Evolutionary conservation across 2,329 filamentous ascomycete genomes (phyloP).

Genomic region (Colletotrichum chlorophyti): DNA sequence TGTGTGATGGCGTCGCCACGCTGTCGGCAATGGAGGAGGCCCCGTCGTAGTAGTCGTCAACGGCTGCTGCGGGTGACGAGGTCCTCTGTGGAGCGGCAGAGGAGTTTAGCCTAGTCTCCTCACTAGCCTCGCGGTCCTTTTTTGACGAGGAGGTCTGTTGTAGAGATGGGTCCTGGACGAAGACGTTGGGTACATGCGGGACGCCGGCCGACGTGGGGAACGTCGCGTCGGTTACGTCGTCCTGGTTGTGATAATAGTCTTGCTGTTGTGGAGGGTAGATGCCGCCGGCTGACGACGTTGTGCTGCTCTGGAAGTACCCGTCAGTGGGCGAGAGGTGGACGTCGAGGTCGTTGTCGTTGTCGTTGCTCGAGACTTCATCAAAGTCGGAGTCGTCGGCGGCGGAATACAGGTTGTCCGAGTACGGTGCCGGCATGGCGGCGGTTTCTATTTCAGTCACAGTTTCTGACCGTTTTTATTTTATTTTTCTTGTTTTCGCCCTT

Average conservation of each 20-base stretch:
- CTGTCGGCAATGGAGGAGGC: constrained; percentile 20
- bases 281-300: constrained; percentile 39
- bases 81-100: constrained; percentile 14
- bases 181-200: constrained; percentile 54
- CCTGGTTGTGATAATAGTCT: not conserved
- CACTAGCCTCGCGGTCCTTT: constrained; percentile 53
- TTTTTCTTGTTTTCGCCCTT: not conserved
- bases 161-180: constrained; percentile 55
- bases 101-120: constrained; percentile 45
- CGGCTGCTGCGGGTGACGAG: not conserved
- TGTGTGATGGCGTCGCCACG: constrained; percentile 22
- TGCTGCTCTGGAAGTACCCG: constrained; percentile 52
- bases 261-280: constrained; percentile 32
- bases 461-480: constrained; percentile 24
- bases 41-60: constrained; percentile 9
- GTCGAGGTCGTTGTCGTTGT: constrained; percentile 36
- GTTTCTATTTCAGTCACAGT: constrained; percentile 27
- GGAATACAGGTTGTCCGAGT: constrained; percentile 43
- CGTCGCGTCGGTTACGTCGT: constrained; percentile 32
- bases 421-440: constrained; percentile 51
- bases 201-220: constrained; percentile 41
- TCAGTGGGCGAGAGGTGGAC: constrained; percentile 54
- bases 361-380: constrained; percentile 34
- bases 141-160: constrained; percentile 34
- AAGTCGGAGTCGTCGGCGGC: constrained; percentile 20